These are phyloP conservation scores for Calonectria multiphialidica DNA, from an alignment of 2,329 filamentous ascomycete genomes.

Conservation along the genomic window DNA sequence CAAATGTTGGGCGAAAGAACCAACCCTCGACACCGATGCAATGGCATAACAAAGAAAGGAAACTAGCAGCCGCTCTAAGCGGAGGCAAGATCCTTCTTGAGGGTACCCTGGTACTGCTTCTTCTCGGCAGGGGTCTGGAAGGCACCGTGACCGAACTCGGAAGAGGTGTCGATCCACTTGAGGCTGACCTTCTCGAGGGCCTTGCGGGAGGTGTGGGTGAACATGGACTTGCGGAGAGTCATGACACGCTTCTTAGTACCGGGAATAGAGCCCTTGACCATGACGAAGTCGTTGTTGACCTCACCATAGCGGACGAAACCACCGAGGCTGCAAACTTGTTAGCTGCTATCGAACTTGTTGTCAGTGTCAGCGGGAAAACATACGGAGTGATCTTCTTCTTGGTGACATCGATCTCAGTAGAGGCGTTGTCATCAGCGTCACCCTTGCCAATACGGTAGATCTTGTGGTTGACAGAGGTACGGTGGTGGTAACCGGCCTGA, in stretches of 20 bases:
- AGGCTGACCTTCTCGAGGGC: slow-evolving; percentile 99
- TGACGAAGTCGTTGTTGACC: slow-evolving; percentile 98
- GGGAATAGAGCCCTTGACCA: slow-evolving; percentile 97
- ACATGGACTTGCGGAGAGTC: slow-evolving; percentile 99
- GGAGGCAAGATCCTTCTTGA: slow-evolving; percentile 92
- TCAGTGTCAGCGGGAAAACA: slow-evolving; percentile 25
- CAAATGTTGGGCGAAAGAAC: slow-evolving; percentile 52
- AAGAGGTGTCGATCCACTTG: slow-evolving; percentile 99
- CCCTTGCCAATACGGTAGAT: slow-evolving; percentile 98
- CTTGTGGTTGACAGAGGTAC: slow-evolving; percentile 99
- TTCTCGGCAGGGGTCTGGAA: slow-evolving; percentile 99
- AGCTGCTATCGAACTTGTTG: slow-evolving; percentile 39
- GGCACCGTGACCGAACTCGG: slow-evolving; percentile 99
- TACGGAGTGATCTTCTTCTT: slow-evolving; percentile 99
- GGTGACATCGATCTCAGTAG: slow-evolving; percentile 95
- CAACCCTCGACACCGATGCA: slow-evolving; percentile 69
- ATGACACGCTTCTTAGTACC: slow-evolving; percentile 99
- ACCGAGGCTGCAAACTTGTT: slow-evolving; percentile 78
- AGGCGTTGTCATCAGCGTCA: slow-evolving; percentile 89
- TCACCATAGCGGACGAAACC: slow-evolving; percentile 99
- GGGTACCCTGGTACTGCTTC: slow-evolving; percentile 95
- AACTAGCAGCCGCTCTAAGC: slow-evolving; percentile 55
- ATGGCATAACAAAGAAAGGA: slow-evolving; percentile 60
- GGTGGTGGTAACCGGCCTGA: slow-evolving; percentile 99
- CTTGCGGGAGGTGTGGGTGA: slow-evolving; percentile 93